Evolutionary conservation across 371 early-diverging fungal species (phyloP).

Genomic region (Syncephalastrum sp.): DNA sequence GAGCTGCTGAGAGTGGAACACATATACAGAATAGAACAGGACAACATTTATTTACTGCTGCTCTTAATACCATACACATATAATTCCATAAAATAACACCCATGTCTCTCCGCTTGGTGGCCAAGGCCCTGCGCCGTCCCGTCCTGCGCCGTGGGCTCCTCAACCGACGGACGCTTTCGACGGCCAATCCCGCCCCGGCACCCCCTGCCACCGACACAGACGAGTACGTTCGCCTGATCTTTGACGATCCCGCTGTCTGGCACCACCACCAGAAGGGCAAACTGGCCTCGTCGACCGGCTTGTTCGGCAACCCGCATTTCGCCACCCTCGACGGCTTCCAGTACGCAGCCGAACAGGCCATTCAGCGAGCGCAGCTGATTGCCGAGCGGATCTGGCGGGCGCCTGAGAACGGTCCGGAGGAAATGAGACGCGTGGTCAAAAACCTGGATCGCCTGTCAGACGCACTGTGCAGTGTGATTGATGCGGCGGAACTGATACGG

Average conservation of each 20-base stretch:
- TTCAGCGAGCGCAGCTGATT: conserved; percentile 52
- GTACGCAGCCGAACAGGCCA: conserved; percentile 42
- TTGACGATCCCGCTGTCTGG: conserved; percentile 37
- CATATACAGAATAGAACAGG: not conserved
- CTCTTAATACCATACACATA: not conserved
- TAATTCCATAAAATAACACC: too few species aligned
- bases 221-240: conserved; percentile 35
- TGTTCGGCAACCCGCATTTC: conserved; percentile 43
- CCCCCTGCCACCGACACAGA: conserved; percentile 6
- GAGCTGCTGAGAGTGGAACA: not conserved
- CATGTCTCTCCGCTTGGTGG: not conserved
- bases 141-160: not conserved
- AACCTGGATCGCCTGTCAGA: conserved; percentile 89
- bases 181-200: not conserved
- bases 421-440: conserved; percentile 74
- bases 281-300: conserved; percentile 17
- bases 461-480: conserved; percentile 87
- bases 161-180: not conserved
- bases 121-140: not conserved
- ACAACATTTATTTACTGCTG: not conserved
- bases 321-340: conserved; percentile 32
- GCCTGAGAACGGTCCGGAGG: conserved; percentile 50
- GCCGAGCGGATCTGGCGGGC: conserved; percentile 62
- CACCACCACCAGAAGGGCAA: conserved; percentile 13
- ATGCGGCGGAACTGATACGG: conserved; percentile 90